A percentile compares a stretch with the other conserved stretches of the same genome.
phyloP scores from a whole-genome alignment of 495 filamentous ascomycete species.

The Neurospora hispaniola region DNA sequence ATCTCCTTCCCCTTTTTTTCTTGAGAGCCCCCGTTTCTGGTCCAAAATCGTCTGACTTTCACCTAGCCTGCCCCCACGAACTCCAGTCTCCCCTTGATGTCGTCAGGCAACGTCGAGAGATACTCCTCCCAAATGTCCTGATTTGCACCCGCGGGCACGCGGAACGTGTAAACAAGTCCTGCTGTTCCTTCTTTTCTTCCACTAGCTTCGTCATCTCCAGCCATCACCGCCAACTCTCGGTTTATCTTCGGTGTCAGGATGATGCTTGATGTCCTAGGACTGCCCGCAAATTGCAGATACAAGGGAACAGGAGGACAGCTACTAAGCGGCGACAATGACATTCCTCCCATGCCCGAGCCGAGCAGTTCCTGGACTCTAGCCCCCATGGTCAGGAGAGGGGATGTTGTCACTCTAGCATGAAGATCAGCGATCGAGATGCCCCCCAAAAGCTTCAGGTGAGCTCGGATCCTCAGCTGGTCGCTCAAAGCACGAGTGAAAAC shows the following conservation, averaged over 20 bases:
- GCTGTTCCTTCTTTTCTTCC: background rate
- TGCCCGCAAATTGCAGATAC: slow-evolving; percentile 35
- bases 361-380: slow-evolving; percentile 21
- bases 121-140: background rate
- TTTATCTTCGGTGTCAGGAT: slow-evolving; percentile 24
- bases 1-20: background rate
- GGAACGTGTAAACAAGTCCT: background rate
- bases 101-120: background rate
- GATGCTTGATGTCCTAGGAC: slow-evolving; percentile 35
- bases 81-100: background rate
- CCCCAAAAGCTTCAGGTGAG: slow-evolving; percentile 25
- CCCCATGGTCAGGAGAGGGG: slow-evolving; percentile 2
- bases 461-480: slow-evolving; percentile 30
- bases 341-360: background rate
- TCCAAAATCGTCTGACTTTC: background rate
- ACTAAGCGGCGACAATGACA: background rate
- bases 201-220: background rate
- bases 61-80: background rate
- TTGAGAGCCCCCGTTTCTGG: background rate
- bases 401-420: slow-evolving; percentile 23
- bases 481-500: slow-evolving; percentile 34
- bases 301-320: slow-evolving; percentile 24
- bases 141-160: background rate
- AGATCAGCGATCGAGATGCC: slow-evolving; percentile 36
- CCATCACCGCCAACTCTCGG: background rate